Base-by-base conservation (phyloP, 169 alveolate species). In the Plasmodium coatneyi region DNA sequence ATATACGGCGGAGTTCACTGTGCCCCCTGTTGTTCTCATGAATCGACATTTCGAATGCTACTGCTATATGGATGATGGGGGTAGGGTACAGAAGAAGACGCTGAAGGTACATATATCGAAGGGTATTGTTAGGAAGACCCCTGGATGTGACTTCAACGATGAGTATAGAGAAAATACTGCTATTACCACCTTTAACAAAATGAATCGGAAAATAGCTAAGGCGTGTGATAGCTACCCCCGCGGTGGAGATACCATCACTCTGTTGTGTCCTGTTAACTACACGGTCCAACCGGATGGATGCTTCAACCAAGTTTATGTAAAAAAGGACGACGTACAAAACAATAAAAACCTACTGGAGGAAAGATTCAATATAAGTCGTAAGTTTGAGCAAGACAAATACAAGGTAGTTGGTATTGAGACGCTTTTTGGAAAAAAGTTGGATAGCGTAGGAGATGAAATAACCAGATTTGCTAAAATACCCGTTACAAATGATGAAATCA, bases 61-160 rank as follows among this genome's bases (percentile, higher is more conserved):
- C n/a, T 86, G 86, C 43, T 86, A 76, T 16, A 74, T 86, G 86
- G 80, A 86, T 16, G 43, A 43, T 76, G 34, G 43, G 5, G 28
- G 49, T 14, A 30, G 25, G 3, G 52, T 86, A 3, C 49, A 41
- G 6, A 86, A 70, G 32, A 86, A 76, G 60, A 41, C 70, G 16
- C 66, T 86, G 66, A 74, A 78, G 43, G 71, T 86, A 28, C 56
- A 86, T 49, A 86, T 86, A 5, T 49, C 84, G 9, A 39, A 83
- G n/a, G 80, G 84, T 6, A 10, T 32, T 4, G 60, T 56, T 14
- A 5, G 32, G 14, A 86, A 49, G 43, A 76, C 30, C 34, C 80
- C 93, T 32, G 86, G 93, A 34, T 86, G 93, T 52, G 86, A 86
- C 54, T 86, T 86, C 80, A 86, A 86, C 28, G 76, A 54, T 86